phyloP scores from a whole-genome alignment of 441 rosid species.

The Populus tomentosa region DNA sequence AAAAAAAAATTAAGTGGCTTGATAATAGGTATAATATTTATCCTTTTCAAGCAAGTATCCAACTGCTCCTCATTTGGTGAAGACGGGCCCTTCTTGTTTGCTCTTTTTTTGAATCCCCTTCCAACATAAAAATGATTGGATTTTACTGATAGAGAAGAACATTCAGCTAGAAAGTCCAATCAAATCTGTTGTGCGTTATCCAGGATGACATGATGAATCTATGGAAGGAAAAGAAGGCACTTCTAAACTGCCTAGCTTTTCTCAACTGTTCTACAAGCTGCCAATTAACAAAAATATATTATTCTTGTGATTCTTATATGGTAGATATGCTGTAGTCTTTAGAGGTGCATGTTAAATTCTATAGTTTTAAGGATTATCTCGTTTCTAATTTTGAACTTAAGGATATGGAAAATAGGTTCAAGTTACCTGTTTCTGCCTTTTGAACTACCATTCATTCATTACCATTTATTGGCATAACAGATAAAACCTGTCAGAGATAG shows the following conservation, averaged over 20 bases:
- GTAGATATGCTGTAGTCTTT: background rate
- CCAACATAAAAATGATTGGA: too few relatives aligned
- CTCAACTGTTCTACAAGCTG: background rate
- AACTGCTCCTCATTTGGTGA: too few relatives aligned
- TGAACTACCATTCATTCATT: slow-evolving; percentile 4
- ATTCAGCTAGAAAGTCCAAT: background rate
- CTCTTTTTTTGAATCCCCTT: too few relatives aligned
- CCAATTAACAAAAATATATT: background rate
- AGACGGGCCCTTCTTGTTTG: too few relatives aligned
- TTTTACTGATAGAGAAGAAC: too few relatives aligned
- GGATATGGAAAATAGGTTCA: background rate
- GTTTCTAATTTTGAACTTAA: background rate
- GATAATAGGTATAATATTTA: too few relatives aligned
- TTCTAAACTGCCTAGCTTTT: background rate
- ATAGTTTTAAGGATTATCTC: background rate
- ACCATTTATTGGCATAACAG: slow-evolving; percentile 40
- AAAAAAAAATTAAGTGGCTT: too few relatives aligned
- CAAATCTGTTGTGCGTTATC: background rate
- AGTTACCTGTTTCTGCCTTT: background rate
- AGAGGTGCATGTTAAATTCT: background rate
- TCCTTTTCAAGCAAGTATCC: too few relatives aligned
- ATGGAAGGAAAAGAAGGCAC: background rate
- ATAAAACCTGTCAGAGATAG: slow-evolving; percentile 96
- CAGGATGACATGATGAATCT: background rate
- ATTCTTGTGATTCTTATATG: background rate